A percentile compares a stretch with the other conserved stretches of the same genome.
Evolutionary conservation across 495 filamentous ascomycete species (phyloP).

Genomic region (Ramalina intermedia): DNA sequence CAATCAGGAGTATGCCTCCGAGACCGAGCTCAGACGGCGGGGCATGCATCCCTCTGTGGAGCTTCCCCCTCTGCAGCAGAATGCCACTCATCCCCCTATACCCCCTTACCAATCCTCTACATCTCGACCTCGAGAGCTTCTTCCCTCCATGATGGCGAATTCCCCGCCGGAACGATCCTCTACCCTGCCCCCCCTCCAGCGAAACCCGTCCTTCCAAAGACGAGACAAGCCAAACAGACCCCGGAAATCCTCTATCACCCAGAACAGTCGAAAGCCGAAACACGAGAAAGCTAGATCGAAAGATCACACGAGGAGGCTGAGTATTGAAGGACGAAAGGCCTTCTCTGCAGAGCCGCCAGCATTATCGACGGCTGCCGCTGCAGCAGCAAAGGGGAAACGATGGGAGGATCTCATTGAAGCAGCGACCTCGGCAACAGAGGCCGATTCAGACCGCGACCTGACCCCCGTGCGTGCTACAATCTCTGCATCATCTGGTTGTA

Average conservation of each 20-base stretch:
- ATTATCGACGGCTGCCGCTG: constrained; percentile 24
- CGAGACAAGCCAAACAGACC: constrained; percentile 49
- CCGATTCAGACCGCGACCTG: constrained; percentile 70
- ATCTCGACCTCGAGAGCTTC: constrained; percentile 49
- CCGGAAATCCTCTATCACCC: constrained; percentile 71
- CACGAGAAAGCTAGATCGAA: constrained; percentile 68
- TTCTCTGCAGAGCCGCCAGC: constrained; percentile 65
- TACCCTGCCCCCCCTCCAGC: constrained; percentile 57
- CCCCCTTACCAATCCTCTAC: constrained; percentile 38
- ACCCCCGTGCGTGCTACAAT: constrained; percentile 48
- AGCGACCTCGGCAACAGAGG: constrained; percentile 75
- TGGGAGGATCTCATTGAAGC: constrained; percentile 94
- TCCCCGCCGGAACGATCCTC: constrained; percentile 80
- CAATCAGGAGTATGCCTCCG: constrained; percentile 54
- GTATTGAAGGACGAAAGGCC: constrained; percentile 64
- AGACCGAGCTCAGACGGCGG: constrained; percentile 48
- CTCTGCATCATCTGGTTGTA: not conserved
- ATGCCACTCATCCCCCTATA: constrained; percentile 57
- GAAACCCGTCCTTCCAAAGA: constrained; percentile 31
- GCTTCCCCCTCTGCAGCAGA: constrained; percentile 56
- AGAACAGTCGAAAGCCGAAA: constrained; percentile 53
- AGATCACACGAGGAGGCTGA: constrained; percentile 48
- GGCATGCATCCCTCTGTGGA: constrained; percentile 50
- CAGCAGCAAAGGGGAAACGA: constrained; percentile 63
- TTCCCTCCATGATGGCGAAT: constrained; percentile 65